Percentiles rank a stretch among this genome's conserved stretches.
phyloP scores from a whole-genome alignment of 768 basidiomycete genomes.

The Pleurotus pulmonarius region DNA sequence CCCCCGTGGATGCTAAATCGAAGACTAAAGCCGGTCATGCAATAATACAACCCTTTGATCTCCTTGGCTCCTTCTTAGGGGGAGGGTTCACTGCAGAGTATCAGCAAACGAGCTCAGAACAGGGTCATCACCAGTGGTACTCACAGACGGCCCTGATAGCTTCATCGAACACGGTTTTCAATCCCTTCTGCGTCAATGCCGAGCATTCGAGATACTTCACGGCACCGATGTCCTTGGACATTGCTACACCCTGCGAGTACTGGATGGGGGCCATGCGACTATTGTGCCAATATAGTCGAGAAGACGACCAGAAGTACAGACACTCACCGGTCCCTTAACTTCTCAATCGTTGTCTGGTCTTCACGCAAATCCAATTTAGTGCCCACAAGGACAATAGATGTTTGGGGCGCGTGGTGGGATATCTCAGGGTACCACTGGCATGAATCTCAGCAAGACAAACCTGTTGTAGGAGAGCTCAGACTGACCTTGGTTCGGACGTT shows the following conservation, averaged over 20 bases:
- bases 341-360: conserved; percentile 89
- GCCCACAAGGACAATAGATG: conserved; percentile 90
- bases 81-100: conserved; percentile 66
- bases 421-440: conserved; percentile 94
- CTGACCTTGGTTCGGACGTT: conserved; percentile 96
- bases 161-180: conserved; percentile 99
- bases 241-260: conserved; percentile 85
- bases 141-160: conserved; percentile 94
- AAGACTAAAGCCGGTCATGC: conserved; percentile 45
- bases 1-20: conserved; percentile 16
- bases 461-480: conserved; percentile 8
- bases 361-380: conserved; percentile 98
- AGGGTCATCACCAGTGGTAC: conserved; percentile 28
- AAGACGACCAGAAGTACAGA: conserved; percentile 1
- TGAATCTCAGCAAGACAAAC: conserved; percentile 11
- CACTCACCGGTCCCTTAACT: conserved; percentile 82
- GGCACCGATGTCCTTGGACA: conserved; percentile 92
- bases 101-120: background rate
- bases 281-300: background rate
- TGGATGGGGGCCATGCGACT: conserved; percentile 95
- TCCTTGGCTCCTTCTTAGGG: conserved; percentile 51
- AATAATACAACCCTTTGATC: conserved; percentile 59
- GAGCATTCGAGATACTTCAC: conserved; percentile 97
- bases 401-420: conserved; percentile 93
- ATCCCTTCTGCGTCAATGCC: conserved; percentile 94